These are phyloP conservation scores for Apophysomyces ossiformis DNA, from an alignment of 371 early-diverging fungal genomes.

Conservation along the genomic window DNA sequence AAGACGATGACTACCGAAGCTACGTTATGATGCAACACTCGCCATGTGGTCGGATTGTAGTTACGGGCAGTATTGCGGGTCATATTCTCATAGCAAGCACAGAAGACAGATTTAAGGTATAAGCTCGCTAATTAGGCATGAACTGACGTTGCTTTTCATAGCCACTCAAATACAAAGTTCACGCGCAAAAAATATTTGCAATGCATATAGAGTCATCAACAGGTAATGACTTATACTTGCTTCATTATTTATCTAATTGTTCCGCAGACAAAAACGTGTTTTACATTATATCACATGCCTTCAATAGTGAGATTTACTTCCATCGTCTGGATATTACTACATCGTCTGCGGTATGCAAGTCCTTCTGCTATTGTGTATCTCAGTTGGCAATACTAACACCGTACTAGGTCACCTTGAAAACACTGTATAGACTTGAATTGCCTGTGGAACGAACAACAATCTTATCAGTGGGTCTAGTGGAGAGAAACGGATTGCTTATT, in stretches of 20 bases:
- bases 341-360: slow-evolving; percentile 21
- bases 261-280: slow-evolving; percentile 38
- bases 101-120: slow-evolving; percentile 47
- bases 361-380: background rate
- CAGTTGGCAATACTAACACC: background rate
- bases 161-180: slow-evolving; percentile 50
- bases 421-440: slow-evolving; percentile 47
- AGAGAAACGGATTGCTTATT: slow-evolving; percentile 50
- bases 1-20: slow-evolving; percentile 43
- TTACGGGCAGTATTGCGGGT: slow-evolving; percentile 64
- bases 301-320: slow-evolving; percentile 45
- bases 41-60: slow-evolving; percentile 58
- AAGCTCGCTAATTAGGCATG: background rate
- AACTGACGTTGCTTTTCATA: slow-evolving; percentile 8
- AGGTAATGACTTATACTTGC: slow-evolving; percentile 19
- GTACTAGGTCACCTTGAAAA: slow-evolving; percentile 39
- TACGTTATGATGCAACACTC: slow-evolving; percentile 67
- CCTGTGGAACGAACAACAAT: slow-evolving; percentile 56
- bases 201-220: slow-evolving; percentile 46
- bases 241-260: background rate
- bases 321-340: slow-evolving; percentile 37
- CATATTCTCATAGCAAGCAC: slow-evolving; percentile 59
- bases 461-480: slow-evolving; percentile 49
- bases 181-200: slow-evolving; percentile 56
- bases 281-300: slow-evolving; percentile 49